A percentile compares a stretch with the other conserved stretches of the same genome.
Evolutionary conservation across 495 filamentous ascomycete species (phyloP).

Genomic region (Penicillium manginii): DNA sequence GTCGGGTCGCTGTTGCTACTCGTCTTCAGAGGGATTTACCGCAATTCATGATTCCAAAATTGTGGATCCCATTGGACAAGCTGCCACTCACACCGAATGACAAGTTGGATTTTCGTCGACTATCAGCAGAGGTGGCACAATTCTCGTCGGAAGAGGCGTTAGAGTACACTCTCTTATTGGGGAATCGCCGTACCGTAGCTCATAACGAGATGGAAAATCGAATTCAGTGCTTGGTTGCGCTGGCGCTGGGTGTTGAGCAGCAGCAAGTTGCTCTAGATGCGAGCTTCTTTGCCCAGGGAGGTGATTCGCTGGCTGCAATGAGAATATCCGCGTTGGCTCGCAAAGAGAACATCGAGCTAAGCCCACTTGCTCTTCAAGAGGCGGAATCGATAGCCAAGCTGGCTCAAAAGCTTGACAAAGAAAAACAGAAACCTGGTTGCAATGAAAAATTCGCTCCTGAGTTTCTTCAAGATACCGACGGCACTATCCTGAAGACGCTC

Average conservation of each 20-base stretch:
- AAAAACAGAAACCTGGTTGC: too few relatives aligned
- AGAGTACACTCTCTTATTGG: too few relatives aligned
- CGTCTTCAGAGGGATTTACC: not conserved
- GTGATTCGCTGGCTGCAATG: slow-evolving; percentile 30
- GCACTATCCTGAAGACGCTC: too few relatives aligned
- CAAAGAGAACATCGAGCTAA: too few relatives aligned
- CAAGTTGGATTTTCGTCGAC: not conserved
- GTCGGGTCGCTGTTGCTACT: too few relatives aligned
- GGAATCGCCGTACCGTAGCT: too few relatives aligned
- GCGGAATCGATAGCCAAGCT: too few relatives aligned
- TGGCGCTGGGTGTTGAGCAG: not conserved
- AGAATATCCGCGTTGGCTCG: slow-evolving; percentile 4
- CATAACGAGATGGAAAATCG: not conserved
- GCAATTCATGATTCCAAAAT: not conserved
- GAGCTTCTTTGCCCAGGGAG: slow-evolving; percentile 16
- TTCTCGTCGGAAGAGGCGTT: too few relatives aligned
- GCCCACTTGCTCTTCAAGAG: too few relatives aligned
- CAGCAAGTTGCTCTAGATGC: not conserved
- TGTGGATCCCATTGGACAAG: not conserved
- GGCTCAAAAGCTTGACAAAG: too few relatives aligned
- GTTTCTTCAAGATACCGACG: too few relatives aligned
- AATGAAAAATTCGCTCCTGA: too few relatives aligned
- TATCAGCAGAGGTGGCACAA: slow-evolving; percentile 1
- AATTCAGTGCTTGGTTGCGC: not conserved
- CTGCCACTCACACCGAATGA: not conserved